These are phyloP conservation scores for Vanilla planifolia DNA, from an alignment of 106 monocot species.

Conservation along the genomic window DNA sequence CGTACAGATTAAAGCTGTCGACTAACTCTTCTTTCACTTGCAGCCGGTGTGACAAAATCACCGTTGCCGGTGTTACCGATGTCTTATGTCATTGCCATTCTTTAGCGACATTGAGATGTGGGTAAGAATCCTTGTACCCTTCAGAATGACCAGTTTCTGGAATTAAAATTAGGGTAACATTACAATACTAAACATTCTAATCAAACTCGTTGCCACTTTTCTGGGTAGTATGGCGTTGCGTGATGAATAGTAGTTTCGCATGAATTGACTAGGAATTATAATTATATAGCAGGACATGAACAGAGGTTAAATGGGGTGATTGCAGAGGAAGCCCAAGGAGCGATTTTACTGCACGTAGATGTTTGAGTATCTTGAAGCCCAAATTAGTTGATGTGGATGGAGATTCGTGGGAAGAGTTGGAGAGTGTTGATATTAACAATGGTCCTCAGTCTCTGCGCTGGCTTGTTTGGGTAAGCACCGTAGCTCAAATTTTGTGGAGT, in stretches of 20 bases:
- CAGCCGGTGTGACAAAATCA: constrained; percentile 74
- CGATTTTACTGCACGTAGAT: constrained; percentile 67
- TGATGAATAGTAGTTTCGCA: background rate
- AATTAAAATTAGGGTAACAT: no score
- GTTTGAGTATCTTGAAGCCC: constrained; percentile 66
- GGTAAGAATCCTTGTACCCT: constrained; percentile 39
- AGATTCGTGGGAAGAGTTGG: constrained; percentile 97
- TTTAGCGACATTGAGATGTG: constrained; percentile 87
- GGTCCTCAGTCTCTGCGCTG: constrained; percentile 70
- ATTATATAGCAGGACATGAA: constrained; percentile 52
- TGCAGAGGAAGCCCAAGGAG: constrained; percentile 93
- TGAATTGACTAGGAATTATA: constrained; percentile 30
- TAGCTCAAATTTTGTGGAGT: no score
- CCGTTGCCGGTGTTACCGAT: constrained; percentile 52
- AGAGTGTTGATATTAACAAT: constrained; percentile 49
- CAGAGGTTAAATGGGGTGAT: constrained; percentile 45
- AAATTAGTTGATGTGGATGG: constrained; percentile 65
- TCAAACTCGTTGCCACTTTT: no score
- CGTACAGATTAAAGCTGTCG: background rate
- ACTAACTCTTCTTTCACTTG: constrained; percentile 12
- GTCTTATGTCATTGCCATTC: constrained; percentile 56
- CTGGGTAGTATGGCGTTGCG: background rate
- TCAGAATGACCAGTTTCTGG: background rate
- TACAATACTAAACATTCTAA: no score
- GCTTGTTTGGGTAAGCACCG: constrained; percentile 82